Percentiles rank a stretch among this genome's conserved stretches.
Evolutionary conservation across 1,284 basidiomycete species (phyloP).

Genomic region (Apiotrichum gracile): DNA sequence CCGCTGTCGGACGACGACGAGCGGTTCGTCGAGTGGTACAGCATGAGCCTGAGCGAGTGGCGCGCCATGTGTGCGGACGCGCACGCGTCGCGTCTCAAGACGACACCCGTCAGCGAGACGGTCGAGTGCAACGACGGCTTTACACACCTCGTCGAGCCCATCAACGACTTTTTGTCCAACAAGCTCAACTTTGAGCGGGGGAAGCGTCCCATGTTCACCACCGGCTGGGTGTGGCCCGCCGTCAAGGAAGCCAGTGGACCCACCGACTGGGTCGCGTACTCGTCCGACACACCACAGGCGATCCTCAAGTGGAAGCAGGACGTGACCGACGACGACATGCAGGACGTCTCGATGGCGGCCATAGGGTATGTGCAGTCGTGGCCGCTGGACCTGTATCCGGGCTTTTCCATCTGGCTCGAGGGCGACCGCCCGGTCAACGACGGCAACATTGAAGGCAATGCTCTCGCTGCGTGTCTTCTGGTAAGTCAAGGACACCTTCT

Average conservation of each 20-base stretch:
- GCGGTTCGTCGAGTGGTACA: neutral
- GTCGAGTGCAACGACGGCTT: neutral
- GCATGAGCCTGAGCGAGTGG: neutral
- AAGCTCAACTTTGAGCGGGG: neutral
- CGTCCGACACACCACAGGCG: neutral
- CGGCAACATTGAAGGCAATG: neutral
- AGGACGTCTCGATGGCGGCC: neutral
- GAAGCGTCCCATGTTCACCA: neutral
- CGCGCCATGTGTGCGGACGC: neutral
- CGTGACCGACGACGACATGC: slow-evolving; percentile 1
- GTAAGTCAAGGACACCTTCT: neutral
- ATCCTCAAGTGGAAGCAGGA: slow-evolving; percentile 2
- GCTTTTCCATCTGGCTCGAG: slow-evolving; percentile 1
- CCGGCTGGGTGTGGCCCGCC: neutral
- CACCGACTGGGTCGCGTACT: slow-evolving; percentile 2
- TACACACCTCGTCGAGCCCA: neutral
- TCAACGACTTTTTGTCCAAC: slow-evolving; percentile 1
- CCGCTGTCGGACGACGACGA: neutral
- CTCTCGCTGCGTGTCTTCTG: neutral
- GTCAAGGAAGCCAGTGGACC: neutral
- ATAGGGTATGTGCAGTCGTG: neutral
- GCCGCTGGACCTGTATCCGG: slow-evolving; percentile 2
- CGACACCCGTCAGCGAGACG: neutral
- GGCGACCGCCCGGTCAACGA: neutral
- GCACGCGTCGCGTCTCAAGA: neutral